A percentile compares a stretch with the other conserved stretches of the same genome.
Evolutionary conservation across 2,329 filamentous ascomycete genomes (phyloP).

Genomic region (Penicillium sp.): DNA sequence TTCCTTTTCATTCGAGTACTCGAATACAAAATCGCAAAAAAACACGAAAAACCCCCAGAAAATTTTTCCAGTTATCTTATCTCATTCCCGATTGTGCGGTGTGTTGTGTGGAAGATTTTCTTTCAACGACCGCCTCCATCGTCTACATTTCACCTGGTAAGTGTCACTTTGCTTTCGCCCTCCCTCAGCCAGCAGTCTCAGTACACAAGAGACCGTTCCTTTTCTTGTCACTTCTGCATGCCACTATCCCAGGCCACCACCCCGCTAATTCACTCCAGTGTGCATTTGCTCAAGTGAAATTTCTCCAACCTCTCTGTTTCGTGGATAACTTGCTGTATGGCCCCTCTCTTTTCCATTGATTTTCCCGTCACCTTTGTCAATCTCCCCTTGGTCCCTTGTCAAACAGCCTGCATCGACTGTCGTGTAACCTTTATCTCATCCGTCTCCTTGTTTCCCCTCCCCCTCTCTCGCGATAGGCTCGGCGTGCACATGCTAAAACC

Average conservation of each 20-base stretch:
- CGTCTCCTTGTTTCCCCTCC: constrained; percentile 11
- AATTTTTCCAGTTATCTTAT: constrained; percentile 31
- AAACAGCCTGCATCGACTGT: constrained; percentile 17
- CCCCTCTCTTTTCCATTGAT: constrained; percentile 9
- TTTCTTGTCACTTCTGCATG: background rate
- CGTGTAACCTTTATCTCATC: constrained; percentile 14
- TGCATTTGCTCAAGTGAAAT: constrained; percentile 14
- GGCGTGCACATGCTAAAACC: constrained; percentile 16
- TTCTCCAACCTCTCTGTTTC: constrained; percentile 18
- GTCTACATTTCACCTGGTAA: constrained; percentile 22
- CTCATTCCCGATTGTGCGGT: constrained; percentile 35
- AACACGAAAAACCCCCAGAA: constrained; percentile 44
- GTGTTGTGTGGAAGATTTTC: constrained; percentile 32
- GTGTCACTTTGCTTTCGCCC: constrained; percentile 17
- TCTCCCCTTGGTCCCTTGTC: background rate
- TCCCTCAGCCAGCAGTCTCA: constrained; percentile 2
- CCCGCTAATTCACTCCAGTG: constrained; percentile 7
- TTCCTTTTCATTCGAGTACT: constrained; percentile 34
- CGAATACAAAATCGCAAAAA: constrained; percentile 38
- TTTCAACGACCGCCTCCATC: constrained; percentile 29
- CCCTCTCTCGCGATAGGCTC: constrained; percentile 4
- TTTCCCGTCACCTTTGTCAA: constrained; percentile 5
- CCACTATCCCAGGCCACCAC: background rate
- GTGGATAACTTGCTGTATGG: constrained; percentile 15
- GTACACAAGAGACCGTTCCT: background rate